Evolutionary conservation across 2,329 filamentous ascomycete genomes (phyloP), one percentile per base, ranked within the genome.

Genomic region (Penicillium sp.): DNA sequence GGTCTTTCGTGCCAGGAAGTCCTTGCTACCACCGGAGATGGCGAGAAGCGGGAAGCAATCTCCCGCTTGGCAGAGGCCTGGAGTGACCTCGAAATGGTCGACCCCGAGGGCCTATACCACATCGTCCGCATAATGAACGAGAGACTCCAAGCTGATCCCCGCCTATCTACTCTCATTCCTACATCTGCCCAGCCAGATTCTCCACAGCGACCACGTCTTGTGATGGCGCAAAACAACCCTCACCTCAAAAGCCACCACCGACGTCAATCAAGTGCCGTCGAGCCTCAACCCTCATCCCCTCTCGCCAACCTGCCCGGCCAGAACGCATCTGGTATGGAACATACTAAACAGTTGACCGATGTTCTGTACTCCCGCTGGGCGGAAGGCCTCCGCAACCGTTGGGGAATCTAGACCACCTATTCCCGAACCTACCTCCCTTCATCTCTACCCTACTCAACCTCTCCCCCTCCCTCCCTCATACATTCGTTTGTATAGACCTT

Each of bases 361-460:
- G 91, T 96, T 21, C 83, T 99, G 21, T 98, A 97, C 76, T 86
- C 88, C 16, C 85, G 93, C 44, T 99, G 95, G 95, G 87, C 88
- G 3, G 91, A 96, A 57, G 92, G 92, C 1, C 78, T 98, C 67
- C 87, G 88, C 62, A 83, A 85, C 54, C 81, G 89, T 55, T 93
- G 89, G 89, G 78, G 80, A 58, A 60, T 55, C 39, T 59, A 19
- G 19, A 19, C 19, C 19, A 19, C 19, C 19, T 19, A 19, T 19
- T 19, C 19, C 19, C 19, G 19, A 19, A 19, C 19, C 19, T 19
- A 19, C 19, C 19, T 19, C 19, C 19, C 19, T 37, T 25, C 33
- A n/a, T 21, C 33, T 42, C 48, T 19, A n/a, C 33, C 14, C 14
- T 19, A 23, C 35, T 50, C 23, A 21, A 42, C 19, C 21, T 37